These are phyloP conservation scores for Aquilaria agallochum DNA, from an alignment of 441 rosid genomes.

Conservation along the genomic window DNA sequence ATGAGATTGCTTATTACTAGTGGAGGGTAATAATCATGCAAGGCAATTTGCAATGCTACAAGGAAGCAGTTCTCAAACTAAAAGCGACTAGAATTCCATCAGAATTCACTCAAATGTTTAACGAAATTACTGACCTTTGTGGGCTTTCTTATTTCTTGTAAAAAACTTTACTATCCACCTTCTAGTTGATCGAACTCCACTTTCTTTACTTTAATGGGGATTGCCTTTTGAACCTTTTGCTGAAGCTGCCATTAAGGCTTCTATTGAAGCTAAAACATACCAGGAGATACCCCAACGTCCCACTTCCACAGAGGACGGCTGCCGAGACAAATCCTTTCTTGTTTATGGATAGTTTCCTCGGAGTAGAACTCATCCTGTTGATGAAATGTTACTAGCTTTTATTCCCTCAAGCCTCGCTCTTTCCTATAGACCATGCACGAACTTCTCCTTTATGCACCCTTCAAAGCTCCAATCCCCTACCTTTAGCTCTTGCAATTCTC, in stretches of 20 bases:
- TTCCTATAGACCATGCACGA: slow-evolving; percentile 38
- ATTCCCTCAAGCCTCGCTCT: slow-evolving; percentile 57
- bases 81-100: no score
- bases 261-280: slow-evolving; percentile 52
- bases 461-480: slow-evolving; percentile 49
- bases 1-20: no score
- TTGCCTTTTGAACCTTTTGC: slow-evolving; percentile 31
- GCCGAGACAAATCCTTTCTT: slow-evolving; percentile 52
- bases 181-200: no score
- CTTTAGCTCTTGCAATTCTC: slow-evolving; percentile 61
- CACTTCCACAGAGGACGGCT: slow-evolving; percentile 26
- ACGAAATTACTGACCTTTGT: no score
- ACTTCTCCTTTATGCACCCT: slow-evolving; percentile 59
- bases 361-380: slow-evolving; percentile 36
- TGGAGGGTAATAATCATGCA: no score
- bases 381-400: slow-evolving; percentile 60
- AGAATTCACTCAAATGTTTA: no score
- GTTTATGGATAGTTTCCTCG: slow-evolving; percentile 51
- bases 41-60: no score
- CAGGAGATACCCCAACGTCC: slow-evolving; percentile 57
- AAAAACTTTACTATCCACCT: no score
- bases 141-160: no score
- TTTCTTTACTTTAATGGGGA: no score
- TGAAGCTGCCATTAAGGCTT: slow-evolving; percentile 44
- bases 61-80: no score